Evolutionary conservation across 1,284 basidiomycete species (phyloP), one percentile per base, ranked within the genome.

Genomic region (Irpex sp.): DNA sequence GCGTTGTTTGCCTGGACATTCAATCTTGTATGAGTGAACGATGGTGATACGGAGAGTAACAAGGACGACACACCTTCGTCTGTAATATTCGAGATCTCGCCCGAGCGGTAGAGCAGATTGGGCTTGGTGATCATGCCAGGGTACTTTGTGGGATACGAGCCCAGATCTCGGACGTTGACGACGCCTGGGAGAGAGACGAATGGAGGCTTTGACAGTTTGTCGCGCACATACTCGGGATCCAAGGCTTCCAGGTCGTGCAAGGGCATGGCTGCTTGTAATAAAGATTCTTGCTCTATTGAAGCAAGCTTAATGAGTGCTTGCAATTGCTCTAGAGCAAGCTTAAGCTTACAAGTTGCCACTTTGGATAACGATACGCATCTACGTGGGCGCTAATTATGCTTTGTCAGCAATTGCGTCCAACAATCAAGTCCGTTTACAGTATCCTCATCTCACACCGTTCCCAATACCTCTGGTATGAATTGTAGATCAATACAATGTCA

Each of bases 121-220:
- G 84, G 82, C 65, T 79, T 84, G 51, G 84, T 90, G 63, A 81
- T 71, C 59, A 78, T 73, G 61, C 80, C 79, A 19, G 77, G 75
- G 60, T 75, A 67, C 18, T 69, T 71, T 4, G 84, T 82, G 54
- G 82, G 74, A 67, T 88, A 85, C 49, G 75, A 76, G 28, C 90
- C 90, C 10, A 91, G 75, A 72, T 90, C 87, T 58, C 90, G 80
- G 52, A 86, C 78, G 67, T 91, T 91, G 66, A 82, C 83, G 12
- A 91, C 88, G 51, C 89, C 89, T 23, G 81, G 71, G 65, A 91
- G 79, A 10, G 75, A 71, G 14, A 90, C 81, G 64, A 91, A 91
- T 0, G 89, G 89, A 9, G 82, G 84, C 39, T 76, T 77, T 1
- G 86, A 87, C 35, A 91, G 81, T 14, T 82, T 73, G 19, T 85